Base-by-base conservation (phyloP, 345 rosid species). In the Pistacia integerrima region DNA sequence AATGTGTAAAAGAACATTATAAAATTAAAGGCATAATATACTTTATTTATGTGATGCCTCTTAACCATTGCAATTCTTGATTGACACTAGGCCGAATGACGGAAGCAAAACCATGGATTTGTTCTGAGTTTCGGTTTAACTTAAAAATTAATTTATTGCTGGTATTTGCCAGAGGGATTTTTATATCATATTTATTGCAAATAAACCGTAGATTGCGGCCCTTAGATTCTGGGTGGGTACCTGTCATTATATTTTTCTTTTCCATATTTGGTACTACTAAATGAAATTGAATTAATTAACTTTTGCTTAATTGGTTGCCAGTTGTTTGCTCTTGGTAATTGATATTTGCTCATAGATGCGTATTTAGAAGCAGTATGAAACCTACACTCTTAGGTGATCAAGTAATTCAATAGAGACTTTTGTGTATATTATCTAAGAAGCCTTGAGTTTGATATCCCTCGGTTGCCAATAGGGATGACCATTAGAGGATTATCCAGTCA, bases 31-130 rank as follows among this genome's bases (percentile, higher is more conserved):
- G 12, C 16, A 12, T 51, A 51, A 51, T 51, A 11, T 1, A 7
- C 3, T 51, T 0, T 11, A 51, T 51, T 41, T 41, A 41, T 41
- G 46, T 7, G 46, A 41, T 8, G 73, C 73, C 48, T 30, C 30
- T 3, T 17, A 22, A 25, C 51, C 11, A 64, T 35, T 16, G 38
- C 28, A 22, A 64, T 35, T 2, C 44, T 62, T 11, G n/a, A 64
- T 1, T 7, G 71, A 54, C 57, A 0, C 57, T 16, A 54, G 57
- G 57, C 8, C 9, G 9, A 41, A 7, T 8, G 8, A 41, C 46
- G 6, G 46, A 41, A 41, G 10, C 44, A 46, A 73, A 74, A 74
- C 70, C 55, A 20, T 54, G 77, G 63, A 64, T 74, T 74, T 74
- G 22, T 63, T 35, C 10, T 9, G 16, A 74, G 30, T 35, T 16